Conservation (phyloP, 139 green algal species). For the Tetratostichococcus sp. region DNA sequence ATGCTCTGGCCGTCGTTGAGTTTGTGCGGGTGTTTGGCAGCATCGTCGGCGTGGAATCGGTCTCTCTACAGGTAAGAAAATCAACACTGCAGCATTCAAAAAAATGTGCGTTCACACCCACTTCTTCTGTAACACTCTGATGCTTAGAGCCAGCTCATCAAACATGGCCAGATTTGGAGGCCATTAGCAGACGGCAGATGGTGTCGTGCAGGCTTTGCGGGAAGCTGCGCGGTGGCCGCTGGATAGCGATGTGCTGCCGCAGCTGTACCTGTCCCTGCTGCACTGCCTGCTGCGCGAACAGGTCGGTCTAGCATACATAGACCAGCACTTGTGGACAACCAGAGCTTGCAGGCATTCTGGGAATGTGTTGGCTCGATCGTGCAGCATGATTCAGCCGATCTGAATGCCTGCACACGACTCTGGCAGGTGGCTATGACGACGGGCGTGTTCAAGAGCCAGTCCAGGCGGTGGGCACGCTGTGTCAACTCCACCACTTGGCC, state of each 20-base stretch:
- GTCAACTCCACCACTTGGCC: slow-evolving; percentile 39
- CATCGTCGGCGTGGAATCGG: slow-evolving; percentile 19
- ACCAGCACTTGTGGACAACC: too few species aligned
- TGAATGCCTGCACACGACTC: too few species aligned
- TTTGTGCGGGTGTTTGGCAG: slow-evolving; percentile 41
- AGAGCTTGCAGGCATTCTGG: too few species aligned
- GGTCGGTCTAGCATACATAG: too few species aligned
- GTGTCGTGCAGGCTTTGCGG: slow-evolving; percentile 21
- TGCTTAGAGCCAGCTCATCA: too few species aligned
- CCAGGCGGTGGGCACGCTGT: slow-evolving; percentile 25
- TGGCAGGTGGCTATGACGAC: slow-evolving; percentile 14
- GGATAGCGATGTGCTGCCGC: slow-evolving; percentile 19
- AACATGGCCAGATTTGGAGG: too few species aligned
- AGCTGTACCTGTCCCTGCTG: slow-evolving; percentile 29
- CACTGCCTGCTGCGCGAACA: slow-evolving; percentile 41
- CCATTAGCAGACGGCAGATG: too few species aligned
- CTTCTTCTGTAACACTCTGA: too few species aligned
- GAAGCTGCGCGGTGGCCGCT: slow-evolving; percentile 22
- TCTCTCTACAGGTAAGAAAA: slow-evolving; percentile 5
- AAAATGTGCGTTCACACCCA: too few species aligned
- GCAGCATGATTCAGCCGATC: too few species aligned
- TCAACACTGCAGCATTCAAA: not conserved
- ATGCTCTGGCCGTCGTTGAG: slow-evolving; percentile 30
- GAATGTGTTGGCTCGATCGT: too few species aligned
- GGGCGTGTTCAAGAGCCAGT: slow-evolving; percentile 1